phyloP scores from a whole-genome alignment of 305 asterid species.

The Solanum chacoense region DNA sequence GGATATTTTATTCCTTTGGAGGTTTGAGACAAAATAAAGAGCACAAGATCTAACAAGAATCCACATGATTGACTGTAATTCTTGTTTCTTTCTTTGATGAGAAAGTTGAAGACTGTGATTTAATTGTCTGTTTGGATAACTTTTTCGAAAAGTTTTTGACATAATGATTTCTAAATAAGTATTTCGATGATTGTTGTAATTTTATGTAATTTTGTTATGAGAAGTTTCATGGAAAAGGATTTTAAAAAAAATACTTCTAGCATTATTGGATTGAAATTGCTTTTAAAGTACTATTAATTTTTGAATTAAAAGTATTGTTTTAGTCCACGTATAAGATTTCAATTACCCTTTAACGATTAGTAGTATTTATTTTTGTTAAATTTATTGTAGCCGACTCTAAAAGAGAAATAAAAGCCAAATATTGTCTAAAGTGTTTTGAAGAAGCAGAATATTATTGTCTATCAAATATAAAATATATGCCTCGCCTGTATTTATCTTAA shows the following conservation, averaged over 20 bases:
- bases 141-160: background rate
- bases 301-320: background rate
- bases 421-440: background rate
- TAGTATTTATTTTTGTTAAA: background rate
- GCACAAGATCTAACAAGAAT: constrained; percentile 12
- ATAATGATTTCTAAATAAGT: background rate
- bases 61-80: constrained; percentile 3
- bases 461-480: background rate
- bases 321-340: background rate
- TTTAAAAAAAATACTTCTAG: background rate
- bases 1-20: background rate
- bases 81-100: background rate
- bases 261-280: background rate
- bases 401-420: background rate
- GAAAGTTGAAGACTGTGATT: background rate
- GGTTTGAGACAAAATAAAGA: background rate
- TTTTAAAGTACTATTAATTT: background rate
- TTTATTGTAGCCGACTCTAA: background rate
- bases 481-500: background rate
- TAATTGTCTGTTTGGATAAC: background rate
- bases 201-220: background rate
- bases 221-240: background rate
- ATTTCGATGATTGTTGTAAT: background rate
- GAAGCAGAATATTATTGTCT: background rate
- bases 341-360: background rate